Evolutionary conservation across 1,284 basidiomycete species (phyloP), one percentile per base, ranked within the genome.

Genomic region (Chondrostereum purpureum): DNA sequence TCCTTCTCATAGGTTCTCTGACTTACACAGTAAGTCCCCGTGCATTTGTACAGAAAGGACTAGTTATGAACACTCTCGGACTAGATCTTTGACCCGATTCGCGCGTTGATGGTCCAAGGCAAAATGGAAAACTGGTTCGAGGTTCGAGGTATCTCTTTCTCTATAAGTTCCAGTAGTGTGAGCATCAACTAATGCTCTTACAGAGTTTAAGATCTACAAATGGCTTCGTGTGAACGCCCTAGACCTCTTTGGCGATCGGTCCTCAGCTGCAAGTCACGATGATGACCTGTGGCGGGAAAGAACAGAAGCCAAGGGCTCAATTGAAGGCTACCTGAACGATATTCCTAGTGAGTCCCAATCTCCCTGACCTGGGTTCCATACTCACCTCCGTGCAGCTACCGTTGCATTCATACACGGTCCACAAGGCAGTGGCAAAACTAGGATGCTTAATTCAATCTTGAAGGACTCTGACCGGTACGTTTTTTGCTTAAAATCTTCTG

Each of bases 71-170:
- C 14, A 22, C n/a, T 23, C 37, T 33, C 19, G 17, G 17, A 10
- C 4, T 50, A 92, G 85, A 78, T 96, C 52, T 96, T 96, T 58
- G 92, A 97, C 59, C 93, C 93, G 1, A 79, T 99, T 23, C 83
- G 95, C 37, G 77, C 82, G 3, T 74, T 93, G 50, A 91, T 87
- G 69, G 79, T 98, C 0, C 77, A 92, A 67, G 81, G 78, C 17
- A 88, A 92, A 56, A 71, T 97, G 55, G 71, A 87, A 45, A 77
- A 89, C 41, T 88, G 88, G 69, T 93, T 96, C 58, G 80, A 93
- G 58, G 75, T 81, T 50, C 70, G 71, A 61, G 71, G 85, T 83
- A 57, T 13, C 67, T 50, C 46, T 23, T 44, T 42, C 48, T 52
- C 31, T 53, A 18, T n/a, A n/a, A n/a, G n/a, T n/a, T n/a, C n/a